Base-by-base conservation (phyloP, 2,329 filamentous ascomycete species). In the Lojkania enalia region DNA sequence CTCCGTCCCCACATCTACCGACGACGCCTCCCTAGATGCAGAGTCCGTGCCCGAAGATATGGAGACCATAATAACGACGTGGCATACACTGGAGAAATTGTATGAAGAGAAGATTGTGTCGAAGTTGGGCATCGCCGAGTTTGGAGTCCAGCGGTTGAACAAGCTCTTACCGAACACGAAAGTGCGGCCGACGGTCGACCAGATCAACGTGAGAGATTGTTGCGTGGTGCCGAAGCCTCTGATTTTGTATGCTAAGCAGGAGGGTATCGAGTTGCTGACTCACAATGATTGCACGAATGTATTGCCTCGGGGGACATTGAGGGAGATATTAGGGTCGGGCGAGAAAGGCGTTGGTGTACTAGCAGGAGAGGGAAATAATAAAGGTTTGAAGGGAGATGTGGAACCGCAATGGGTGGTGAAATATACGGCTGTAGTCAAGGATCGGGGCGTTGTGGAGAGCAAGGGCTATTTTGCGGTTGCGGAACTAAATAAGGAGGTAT, bases 401-500 rank as follows among this genome's bases (percentile, higher is more conserved):
- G 81, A 83, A 46, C 91, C 94, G 20, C 85, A 92, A 66, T 99
- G 94, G 92, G 94, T 97, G 20, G 86, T 92, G 56, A 95, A 97
- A 68, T 99, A 99, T 68, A 96, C 92, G 27, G 94, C 94, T 1
- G 92, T 97, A 46, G 89, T 97, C 30, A 87, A 88, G 69, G 87
- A 97, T 67, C 80, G 94, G 42, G 94, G 94, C 12, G 94, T 99
- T 6, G 92, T 99, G 54, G 94, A 99, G 77, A 96, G 94, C 67
- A 99, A 97, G 76, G 94, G 94, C 5, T 97, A 96, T 71, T 96
- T 96, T 75, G 92, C 92, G 1, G 83, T 85, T 15, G 92, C 91
- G 2, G 85, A 90, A 64, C 71, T 94, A 54, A 56, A 52, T 16
- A 53, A 58, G 11, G 50, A n/a, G n/a, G n/a, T n/a, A n/a, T n/a